Conservation (phyloP, 1,284 basidiomycete species). For the Phlebopus sp. region DNA sequence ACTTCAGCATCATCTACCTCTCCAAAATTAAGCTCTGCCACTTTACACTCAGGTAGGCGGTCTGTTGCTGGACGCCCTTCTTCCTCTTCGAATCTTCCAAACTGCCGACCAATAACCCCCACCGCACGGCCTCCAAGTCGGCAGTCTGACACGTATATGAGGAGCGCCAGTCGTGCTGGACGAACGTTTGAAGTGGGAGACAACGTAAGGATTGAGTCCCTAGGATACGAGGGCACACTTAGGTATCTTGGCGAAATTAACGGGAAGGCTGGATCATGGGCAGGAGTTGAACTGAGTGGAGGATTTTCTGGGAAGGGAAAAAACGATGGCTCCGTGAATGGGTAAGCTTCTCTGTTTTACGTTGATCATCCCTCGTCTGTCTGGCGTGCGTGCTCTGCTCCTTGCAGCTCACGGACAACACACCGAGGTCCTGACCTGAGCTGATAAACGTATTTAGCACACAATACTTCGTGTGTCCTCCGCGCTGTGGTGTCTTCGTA, state of each 20-base stretch:
- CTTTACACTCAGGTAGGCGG: constrained; percentile 37
- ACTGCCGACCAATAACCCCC: constrained; percentile 52
- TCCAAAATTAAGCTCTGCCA: constrained; percentile 32
- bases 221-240: constrained; percentile 82
- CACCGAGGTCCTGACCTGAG: constrained; percentile 1
- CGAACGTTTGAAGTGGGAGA: constrained; percentile 70
- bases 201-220: constrained; percentile 78
- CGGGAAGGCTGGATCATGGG: constrained; percentile 85
- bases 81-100: constrained; percentile 38
- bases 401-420: neutral
- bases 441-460: constrained; percentile 43
- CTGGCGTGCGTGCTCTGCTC: neutral
- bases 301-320: constrained; percentile 92
- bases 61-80: constrained; percentile 45
- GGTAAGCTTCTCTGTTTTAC: constrained; percentile 52
- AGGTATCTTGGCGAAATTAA: constrained; percentile 81
- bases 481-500: constrained; percentile 90
- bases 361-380: neutral
- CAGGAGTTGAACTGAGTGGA: constrained; percentile 85
- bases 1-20: constrained; percentile 48
- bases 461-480: constrained; percentile 85
- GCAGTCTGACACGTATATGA: constrained; percentile 53
- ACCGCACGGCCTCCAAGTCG: constrained; percentile 56
- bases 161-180: constrained; percentile 43
- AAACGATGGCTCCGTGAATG: constrained; percentile 88